Evolutionary conservation across 495 filamentous ascomycete species (phyloP), one percentile per base, ranked within the genome.

Genomic region (Tricharina praecox): DNA sequence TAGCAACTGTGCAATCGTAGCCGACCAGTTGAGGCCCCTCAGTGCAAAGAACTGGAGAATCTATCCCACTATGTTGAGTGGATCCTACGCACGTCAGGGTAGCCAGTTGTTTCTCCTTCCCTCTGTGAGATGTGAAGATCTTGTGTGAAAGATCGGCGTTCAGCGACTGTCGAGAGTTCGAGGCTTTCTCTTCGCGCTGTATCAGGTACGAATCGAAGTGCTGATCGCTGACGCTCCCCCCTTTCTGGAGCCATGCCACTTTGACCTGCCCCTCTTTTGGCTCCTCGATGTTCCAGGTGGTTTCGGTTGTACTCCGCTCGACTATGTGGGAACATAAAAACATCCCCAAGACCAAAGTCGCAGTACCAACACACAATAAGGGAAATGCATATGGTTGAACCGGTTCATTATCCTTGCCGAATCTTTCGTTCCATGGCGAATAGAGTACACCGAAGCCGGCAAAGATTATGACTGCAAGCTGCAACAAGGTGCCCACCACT

Each of bases 41-140:
- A 70, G 53, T 3, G 70, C 69, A 5, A 72, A 54, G 49, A 73
- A 74, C 50, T 72, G 69, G 3, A 63, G 23, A n/a, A 71, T 53
- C 28, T 68, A 71, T 2, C 68, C 69, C 0, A 66, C 3, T 13
- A 54, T 16, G 20, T 44, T 48, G 19, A 50, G 23, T 19, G 43
- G 39, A 15, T 21, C 26, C 3, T 8, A 25, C 30, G 19, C 36
- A 23, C 32, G 28, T 45, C 39, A 42, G 24, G 24, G 39, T 19
- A 15, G 5, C 23, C 7, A 9, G 39, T 9, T 42, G 19, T 9
- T 7, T 7, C 9, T 15, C 16, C 18, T 37, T 5, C 16, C 4
- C 16, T 37, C 18, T 37, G 8, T 15, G 34, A 18, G 34, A 37
- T 37, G 34, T 37, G 8, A 8, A 11, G 15, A 37, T 18, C 18